Evolutionary conservation across 2,329 filamentous ascomycete genomes (phyloP).

Genomic region (Nothophoma quercina): DNA sequence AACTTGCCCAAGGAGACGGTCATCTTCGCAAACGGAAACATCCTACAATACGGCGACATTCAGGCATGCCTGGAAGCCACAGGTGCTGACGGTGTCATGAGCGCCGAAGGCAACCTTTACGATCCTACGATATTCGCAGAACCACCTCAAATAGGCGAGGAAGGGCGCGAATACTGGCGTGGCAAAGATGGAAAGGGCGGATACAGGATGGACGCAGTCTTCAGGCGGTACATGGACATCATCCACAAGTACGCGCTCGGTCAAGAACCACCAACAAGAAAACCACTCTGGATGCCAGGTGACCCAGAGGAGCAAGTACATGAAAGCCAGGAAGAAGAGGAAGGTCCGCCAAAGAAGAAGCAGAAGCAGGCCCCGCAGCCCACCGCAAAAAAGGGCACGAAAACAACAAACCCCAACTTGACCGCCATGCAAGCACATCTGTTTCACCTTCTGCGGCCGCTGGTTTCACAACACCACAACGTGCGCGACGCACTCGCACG

Average conservation of each 20-base stretch:
- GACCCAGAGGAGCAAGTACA: constrained; percentile 48
- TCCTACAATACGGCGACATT: constrained; percentile 81
- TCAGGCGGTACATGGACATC: constrained; percentile 89
- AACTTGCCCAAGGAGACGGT: constrained; percentile 86
- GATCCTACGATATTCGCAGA: constrained; percentile 86
- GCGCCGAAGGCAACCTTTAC: constrained; percentile 91
- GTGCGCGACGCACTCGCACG: constrained; percentile 84
- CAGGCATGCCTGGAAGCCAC: constrained; percentile 80
- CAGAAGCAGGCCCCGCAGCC: constrained; percentile 46
- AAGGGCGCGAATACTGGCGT: constrained; percentile 83
- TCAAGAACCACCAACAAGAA: constrained; percentile 68
- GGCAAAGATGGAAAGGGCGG: constrained; percentile 80
- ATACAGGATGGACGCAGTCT: constrained; percentile 86
- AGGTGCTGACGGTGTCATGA: constrained; percentile 93
- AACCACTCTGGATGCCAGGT: constrained; percentile 75
- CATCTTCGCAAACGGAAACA: constrained; percentile 95
- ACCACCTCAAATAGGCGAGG: constrained; percentile 68
- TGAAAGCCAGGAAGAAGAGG: constrained; percentile 31
- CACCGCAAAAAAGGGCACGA: constrained; percentile 57
- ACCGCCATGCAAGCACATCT: constrained; percentile 87
- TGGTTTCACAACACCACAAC: constrained; percentile 81
- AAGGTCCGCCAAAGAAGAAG: constrained; percentile 48
- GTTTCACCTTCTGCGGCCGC: constrained; percentile 86
- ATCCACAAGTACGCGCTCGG: constrained; percentile 80
- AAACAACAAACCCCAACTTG: constrained; percentile 70